Conservation (phyloP, 2,329 filamentous ascomycete species). For the Cytospora piceicola region DNA sequence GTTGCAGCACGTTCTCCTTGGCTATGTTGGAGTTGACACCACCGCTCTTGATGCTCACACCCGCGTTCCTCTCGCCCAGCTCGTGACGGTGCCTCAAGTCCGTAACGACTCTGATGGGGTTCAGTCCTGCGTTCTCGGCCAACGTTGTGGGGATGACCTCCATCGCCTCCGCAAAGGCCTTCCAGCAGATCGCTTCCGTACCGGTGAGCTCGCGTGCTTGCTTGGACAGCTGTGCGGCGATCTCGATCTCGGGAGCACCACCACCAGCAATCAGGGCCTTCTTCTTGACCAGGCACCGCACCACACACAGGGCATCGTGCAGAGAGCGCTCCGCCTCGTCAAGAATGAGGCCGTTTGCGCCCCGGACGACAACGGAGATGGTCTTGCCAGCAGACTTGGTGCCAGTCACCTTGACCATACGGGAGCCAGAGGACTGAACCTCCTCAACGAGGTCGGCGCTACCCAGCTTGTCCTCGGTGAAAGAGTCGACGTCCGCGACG, state of each 20-base stretch:
- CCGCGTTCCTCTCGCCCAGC: conserved; percentile 92
- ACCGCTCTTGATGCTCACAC: conserved; percentile 96
- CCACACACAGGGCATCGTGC: conserved; percentile 96
- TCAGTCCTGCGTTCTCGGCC: conserved; percentile 95
- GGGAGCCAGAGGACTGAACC: conserved; percentile 80
- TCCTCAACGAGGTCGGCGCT: conserved; percentile 94
- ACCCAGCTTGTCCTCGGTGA: conserved; percentile 97
- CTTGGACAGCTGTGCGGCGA: conserved; percentile 82
- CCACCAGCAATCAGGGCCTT: conserved; percentile 98
- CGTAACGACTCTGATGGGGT: conserved; percentile 98
- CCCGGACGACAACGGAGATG: conserved; percentile 90
- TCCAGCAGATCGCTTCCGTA: conserved; percentile 98
- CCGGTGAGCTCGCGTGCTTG: conserved; percentile 82
- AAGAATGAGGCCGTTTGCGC: conserved; percentile 90
- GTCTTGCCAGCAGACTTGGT: conserved; percentile 85
- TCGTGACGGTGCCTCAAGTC: conserved; percentile 93
- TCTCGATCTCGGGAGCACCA: conserved; percentile 95
- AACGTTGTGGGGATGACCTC: conserved; percentile 96
- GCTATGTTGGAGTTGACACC: conserved; percentile 97
- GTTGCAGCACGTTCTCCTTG: conserved; percentile 96
- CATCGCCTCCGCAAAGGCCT: conserved; percentile 96
- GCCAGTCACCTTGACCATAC: conserved; percentile 93
- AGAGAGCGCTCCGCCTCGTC: conserved; percentile 97
- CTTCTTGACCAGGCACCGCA: conserved; percentile 98
- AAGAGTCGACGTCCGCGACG: conserved; percentile 96